Evolutionary conservation across 208 protist species (phyloP), one percentile per base, ranked within the genome.

Genomic region (Herpetomonas samuelpessoai): DNA sequence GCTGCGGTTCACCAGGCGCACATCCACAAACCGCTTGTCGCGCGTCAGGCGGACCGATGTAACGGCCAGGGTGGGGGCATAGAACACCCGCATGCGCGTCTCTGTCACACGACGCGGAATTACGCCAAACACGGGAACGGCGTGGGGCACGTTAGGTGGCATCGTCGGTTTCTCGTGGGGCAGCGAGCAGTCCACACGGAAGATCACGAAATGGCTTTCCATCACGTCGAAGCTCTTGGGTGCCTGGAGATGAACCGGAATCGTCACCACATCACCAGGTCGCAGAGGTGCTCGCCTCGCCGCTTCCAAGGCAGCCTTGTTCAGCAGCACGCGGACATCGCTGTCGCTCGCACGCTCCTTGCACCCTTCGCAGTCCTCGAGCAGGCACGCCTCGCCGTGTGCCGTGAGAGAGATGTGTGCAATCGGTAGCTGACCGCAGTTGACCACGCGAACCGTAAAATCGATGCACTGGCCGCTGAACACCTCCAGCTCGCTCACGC

Each of bases 41-140:
- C 71, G 75, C 2, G 82, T 90, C 19, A 92, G 73, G 3, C 50
- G 35, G 6, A 93, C 58, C 2, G 73, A 81, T 10, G 69, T 80
- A 9, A 92, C 75, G 19, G 70, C 65, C 4, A 96, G 62, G 29
- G 79, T 83, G 22, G 87, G 80, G 9, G 76, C 72, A 25, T 91
- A 69, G 63, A 84, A 90, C n/a, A 96, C 75, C 1, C 84, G 79
- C 71, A 93, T 77, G 21, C 74, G 78, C n/a, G 86, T 92, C 68
- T 96, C 86, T 16, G 78, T 79, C 7, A 93, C 80, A 51, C 86
- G 86, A 0, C 85, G 66, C 10, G 90, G 90, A 53, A 93, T 91
- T 52, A 96, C 81, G 41, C 81, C 90, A 73, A 90, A 93, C 2
- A 96, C 81, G 7, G 90, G 90, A 25, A 96, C 81, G 1, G 83